Evolutionary conservation across 164 flowering plant genomes (phyloP), one percentile per base, ranked within the genome.

Genomic region (Liquidambar formosana): DNA sequence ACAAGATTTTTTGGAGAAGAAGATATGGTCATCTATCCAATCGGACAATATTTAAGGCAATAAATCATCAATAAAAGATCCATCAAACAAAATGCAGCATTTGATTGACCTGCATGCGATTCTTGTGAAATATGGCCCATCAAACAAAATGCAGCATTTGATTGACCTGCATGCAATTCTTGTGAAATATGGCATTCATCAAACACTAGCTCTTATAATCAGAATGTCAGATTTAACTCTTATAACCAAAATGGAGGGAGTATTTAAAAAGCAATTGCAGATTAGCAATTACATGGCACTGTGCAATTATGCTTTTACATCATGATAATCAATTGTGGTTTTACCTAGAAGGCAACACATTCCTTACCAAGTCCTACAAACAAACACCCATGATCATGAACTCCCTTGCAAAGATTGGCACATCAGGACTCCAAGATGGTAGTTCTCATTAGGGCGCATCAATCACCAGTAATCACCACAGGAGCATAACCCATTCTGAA

Each of bases 381-480:
- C n/a, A 51, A 18, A 12, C 33, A n/a, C 13, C 60, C 60, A 57
- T 12, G 4, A 57, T 25, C 15, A 23, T 57, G 46, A 59, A 41
- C 22, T 19, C 22, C 0, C 38, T 33, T 60, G 13, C 45, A 33
- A 38, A 16, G 22, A 28, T 18, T n/a, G 10, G 2, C 63, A 33
- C 8, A 11, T 9, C 28, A 54, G 18, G 47, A 14, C 49, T 44
- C 47, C 27, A n/a, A 22, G n/a, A 3, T 61, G 27, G 19, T 11
- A 2, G n/a, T 8, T 9, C 22, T 19, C 23, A 27, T 10, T 52
- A 48, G 26, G 44, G 16, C 38, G 12, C 25, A 10, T 54, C 47
- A 57, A 57, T 88, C 82, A 94, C 99, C 99, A 94, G 75, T 87
- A 92, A 81, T 90, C 97, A 74, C 85, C 83, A 72, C 97, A 94